Base-by-base conservation (phyloP, 352 stramenopile species). In the Phytophthora melonis region DNA sequence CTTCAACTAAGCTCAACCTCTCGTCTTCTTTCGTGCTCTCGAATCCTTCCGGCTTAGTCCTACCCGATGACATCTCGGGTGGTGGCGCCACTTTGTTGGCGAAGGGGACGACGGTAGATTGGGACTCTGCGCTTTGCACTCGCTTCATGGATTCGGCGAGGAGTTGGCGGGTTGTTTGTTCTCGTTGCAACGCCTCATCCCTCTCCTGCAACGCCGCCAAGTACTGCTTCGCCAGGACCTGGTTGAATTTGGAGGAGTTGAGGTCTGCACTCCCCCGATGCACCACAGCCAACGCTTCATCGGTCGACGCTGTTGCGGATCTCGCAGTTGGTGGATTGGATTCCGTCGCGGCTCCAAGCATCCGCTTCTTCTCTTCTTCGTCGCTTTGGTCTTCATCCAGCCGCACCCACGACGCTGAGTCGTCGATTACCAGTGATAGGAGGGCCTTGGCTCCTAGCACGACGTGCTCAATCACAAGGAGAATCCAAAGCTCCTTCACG, bases 321-420 rank as follows among this genome's bases (percentile, higher is more conserved):
- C 45, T 70, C 43, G 32, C 45, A 0, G 43, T 47, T 61, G 61
- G 19, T 21, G 49, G 16, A 3, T 50, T 65, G 23, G 41, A 60
- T 27, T 53, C 19, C 13, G 58, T 19, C 6, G n/a, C 27, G n/a
- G 55, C 21, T 3, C 50, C 60, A 5, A 80, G 68, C 54, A 68
- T 70, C 43, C 68, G 68, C 76, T 72, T 73, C 53, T 82, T 83
- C 9, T 76, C 73, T 56, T 83, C 77, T 32, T 92, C 78, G 64
- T 91, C 82, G 16, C 59, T 67, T 57, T 80, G 83, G 36, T 90
- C 84, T 68, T 92, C 84, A 47, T 94, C 85, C n/a, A 87, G 72
- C 54, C 82, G 83, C 23, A 95, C 88, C 88, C 88, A 95, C 14
- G 82, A 74, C 1, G 88, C 85, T 8, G 84, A 81, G 59, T 95